These are phyloP conservation scores for Rachicladosporium sp. DNA, from an alignment of 2,329 filamentous ascomycete species.

Conservation along the genomic window DNA sequence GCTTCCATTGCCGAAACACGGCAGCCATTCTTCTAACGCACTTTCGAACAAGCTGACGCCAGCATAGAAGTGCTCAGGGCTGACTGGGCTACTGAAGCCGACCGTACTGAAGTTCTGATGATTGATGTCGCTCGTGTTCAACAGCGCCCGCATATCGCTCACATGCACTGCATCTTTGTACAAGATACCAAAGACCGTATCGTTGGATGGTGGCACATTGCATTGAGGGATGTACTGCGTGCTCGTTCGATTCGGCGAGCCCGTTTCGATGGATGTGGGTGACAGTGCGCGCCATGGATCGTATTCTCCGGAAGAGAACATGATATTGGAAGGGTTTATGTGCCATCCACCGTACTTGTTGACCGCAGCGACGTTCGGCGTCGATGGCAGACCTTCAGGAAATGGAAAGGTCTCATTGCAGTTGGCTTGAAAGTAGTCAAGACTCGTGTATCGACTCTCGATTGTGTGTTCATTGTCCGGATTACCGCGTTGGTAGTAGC, in stretches of 20 bases:
- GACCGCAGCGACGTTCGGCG: slow-evolving; percentile 5
- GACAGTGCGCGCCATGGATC: slow-evolving; percentile 13
- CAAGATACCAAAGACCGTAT: slow-evolving; percentile 11
- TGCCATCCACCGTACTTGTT: slow-evolving; percentile 13
- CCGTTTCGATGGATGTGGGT: slow-evolving; percentile 8
- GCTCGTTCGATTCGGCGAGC: slow-evolving; percentile 7
- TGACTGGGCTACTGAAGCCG: neutral
- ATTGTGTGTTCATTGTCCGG: slow-evolving; percentile 10
- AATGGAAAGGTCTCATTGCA: slow-evolving; percentile 9
- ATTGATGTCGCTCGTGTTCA: too few relatives aligned
- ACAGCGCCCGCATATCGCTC: slow-evolving; percentile 7
- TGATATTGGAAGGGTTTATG: slow-evolving; percentile 11
- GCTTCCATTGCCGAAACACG: slow-evolving; percentile 8
- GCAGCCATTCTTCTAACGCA: slow-evolving; percentile 13
- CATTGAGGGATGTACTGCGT: slow-evolving; percentile 8
- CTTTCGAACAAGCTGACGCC: slow-evolving; percentile 9
- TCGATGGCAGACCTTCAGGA: slow-evolving; percentile 4
- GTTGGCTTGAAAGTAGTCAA: slow-evolving; percentile 5
- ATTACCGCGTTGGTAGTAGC: slow-evolving; percentile 12
- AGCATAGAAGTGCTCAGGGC: slow-evolving; percentile 7
- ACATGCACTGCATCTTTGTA: slow-evolving; percentile 11
- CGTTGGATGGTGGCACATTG: slow-evolving; percentile 7
- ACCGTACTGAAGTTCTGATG: too few relatives aligned
- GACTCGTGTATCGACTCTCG: slow-evolving; percentile 7
- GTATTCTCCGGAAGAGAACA: slow-evolving; percentile 11